Conservation (phyloP, 768 basidiomycete genomes). For the Termitomyces sp. region DNA sequence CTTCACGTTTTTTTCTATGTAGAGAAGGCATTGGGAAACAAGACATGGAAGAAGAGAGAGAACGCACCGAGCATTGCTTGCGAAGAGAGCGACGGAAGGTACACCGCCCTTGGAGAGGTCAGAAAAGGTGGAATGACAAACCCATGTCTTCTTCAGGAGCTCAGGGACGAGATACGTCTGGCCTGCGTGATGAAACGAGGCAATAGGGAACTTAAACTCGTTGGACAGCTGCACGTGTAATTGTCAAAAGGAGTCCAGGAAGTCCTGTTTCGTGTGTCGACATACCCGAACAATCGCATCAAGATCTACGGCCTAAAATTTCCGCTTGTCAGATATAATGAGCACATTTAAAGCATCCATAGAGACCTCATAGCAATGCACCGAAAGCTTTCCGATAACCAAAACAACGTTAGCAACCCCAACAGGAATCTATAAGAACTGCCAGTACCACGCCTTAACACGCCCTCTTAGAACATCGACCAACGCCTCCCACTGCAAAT, state of each 20-base stretch:
- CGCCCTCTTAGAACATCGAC: slow-evolving; percentile 68
- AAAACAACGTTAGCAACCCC: neutral
- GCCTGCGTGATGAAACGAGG: slow-evolving; percentile 75
- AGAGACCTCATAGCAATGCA: slow-evolving; percentile 38
- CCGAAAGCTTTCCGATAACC: slow-evolving; percentile 21
- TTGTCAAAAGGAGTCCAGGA: neutral
- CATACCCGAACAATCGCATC: slow-evolving; percentile 59
- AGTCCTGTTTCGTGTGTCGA: neutral
- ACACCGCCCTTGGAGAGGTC: slow-evolving; percentile 29
- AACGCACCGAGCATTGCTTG: slow-evolving; percentile 45
- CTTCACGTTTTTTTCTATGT: slow-evolving; percentile 38
- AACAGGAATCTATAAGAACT: neutral
- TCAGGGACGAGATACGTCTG: slow-evolving; percentile 81
- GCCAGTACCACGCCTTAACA: slow-evolving; percentile 48
- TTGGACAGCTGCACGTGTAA: slow-evolving; percentile 49
- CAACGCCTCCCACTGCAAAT: slow-evolving; percentile 64
- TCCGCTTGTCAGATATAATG: neutral
- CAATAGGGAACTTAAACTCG: slow-evolving; percentile 74
- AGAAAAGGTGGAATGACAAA: slow-evolving; percentile 16
- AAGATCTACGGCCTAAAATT: slow-evolving; percentile 56
- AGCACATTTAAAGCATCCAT: neutral
- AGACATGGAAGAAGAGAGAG: neutral
- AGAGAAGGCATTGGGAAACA: neutral
- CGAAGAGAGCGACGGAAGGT: slow-evolving; percentile 72
- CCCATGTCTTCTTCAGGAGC: slow-evolving; percentile 66